Evolutionary conservation across 164 flowering plant genomes (phyloP), one percentile per base, ranked within the genome.

Genomic region (Magnolia kwangsiensis): DNA sequence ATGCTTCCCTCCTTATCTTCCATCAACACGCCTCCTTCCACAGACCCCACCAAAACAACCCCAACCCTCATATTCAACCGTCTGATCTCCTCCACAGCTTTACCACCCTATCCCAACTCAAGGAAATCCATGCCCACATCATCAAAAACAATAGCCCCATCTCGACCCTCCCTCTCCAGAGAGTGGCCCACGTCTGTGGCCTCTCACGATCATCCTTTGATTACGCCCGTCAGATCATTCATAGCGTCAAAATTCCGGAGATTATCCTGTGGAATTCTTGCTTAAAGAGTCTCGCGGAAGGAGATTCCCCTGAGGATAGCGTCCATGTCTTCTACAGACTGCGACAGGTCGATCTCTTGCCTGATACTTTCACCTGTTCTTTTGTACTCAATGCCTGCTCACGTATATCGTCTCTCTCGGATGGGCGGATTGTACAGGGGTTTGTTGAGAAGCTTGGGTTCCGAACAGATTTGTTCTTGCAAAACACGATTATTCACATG

Each of bases 331-430:
- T 91, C 31, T 72, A 73, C 50, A 76, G 71, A 51, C 58, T 89
- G 74, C 82, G 87, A 0, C 63, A 61, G 50, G 77, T 73, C 51
- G 79, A 81, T 76, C 79, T 89, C 69, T 50, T 18, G 2, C 86
- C 88, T 3, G 91, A 90, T 74, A 63, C 78, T 31, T 90, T 87
- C 75, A 87, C 91, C 37, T 88, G 88, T 81, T 89, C 96, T 7
- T 89, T 88, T 61, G 89, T 89, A 31, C 79, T 91, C 51, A 90
- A 88, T 58, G 93, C 96, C 8, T 91, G 96, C 74, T 69, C 85
- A 21, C 20, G 67, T 8, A 49, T 83, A 7, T 50, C 61, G 72
- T 87, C 88, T 50, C 59, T 84, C 64, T 64, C n/a, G 3, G 78
- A 69, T 55, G 96, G 91, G 8, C 83, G 78, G 63, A 79, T 85